Evolutionary conservation across 164 flowering plant species (phyloP), one percentile per base, ranked within the genome.

Genomic region (Piper betle): DNA sequence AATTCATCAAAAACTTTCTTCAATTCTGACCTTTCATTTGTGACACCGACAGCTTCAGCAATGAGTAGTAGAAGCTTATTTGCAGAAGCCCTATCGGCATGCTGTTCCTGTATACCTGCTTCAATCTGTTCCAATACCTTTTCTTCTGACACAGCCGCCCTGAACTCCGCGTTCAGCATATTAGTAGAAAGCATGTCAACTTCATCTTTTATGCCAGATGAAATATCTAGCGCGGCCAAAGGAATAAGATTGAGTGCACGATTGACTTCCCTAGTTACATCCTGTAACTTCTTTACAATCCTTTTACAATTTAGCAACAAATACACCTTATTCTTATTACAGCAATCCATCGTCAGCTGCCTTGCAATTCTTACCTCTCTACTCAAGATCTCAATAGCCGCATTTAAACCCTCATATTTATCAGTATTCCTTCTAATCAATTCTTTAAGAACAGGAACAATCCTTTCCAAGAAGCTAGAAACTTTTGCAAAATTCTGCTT

Each of bases 1-100:
- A 86, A 86, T 37, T 79, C 87, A 54, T 84, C 88, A 37, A 82
- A 62, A 66, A 82, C 89, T 67, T 72, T 82, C 71, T 71, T 81
- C 69, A 84, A 38, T 4, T 66, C 66, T 4, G 79, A 72, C 62
- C 70, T 68, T n/a, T 80, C 81, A 56, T 72, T 76, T 58, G 87
- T 64, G 40, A 81, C 79, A 37, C 93, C 93, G 72, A 86, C 73
- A 43, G 82, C 84, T 48, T 78, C 71, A 25, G 86, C 87, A 65
- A 86, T 86, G 56, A 54, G 79, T 64, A 60, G 62, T 58, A 84
- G 65, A 63, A 86, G 68, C 59, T 78, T 68, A 71, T 86, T 84
- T 52, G 89, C 89, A 74, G 81, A 80, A 39, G 82, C 67, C 12
- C 86, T 78, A 62, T 82, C 82, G n/a, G 75, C 73, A 60, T 75